Percentiles rank a stretch among this genome's conserved stretches.
Evolutionary conservation across 176 grass and related monocot species (phyloP).

Genomic region (Areca catechu): DNA sequence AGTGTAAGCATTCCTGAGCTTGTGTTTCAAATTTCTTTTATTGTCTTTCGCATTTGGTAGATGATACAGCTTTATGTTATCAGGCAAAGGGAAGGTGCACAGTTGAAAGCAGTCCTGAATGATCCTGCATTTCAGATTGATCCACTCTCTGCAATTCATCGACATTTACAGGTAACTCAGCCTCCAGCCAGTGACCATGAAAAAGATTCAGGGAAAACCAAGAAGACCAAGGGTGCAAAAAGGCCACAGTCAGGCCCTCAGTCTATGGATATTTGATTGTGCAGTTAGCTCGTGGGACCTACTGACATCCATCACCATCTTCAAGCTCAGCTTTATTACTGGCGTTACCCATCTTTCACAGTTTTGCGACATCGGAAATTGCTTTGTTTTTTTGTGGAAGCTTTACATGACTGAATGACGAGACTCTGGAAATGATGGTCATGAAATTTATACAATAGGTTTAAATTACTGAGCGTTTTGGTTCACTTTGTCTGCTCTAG

Average conservation of each 20-base stretch:
- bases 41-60: neutral
- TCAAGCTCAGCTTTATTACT: too few relatives aligned
- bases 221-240: constrained; percentile 26
- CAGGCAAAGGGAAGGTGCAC: constrained; percentile 44
- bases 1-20: constrained; percentile 38
- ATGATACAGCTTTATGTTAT: neutral
- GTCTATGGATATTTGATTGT: constrained; percentile 24
- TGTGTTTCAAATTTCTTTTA: neutral
- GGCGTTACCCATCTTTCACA: too few relatives aligned
- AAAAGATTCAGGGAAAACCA: constrained; percentile 8
- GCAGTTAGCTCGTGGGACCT: constrained; percentile 16
- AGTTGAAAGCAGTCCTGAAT: constrained; percentile 36
- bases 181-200: constrained; percentile 20
- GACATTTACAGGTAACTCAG: constrained; percentile 44
- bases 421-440: too few relatives aligned
- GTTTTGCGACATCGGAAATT: too few relatives aligned
- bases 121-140: constrained; percentile 33
- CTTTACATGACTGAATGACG: too few relatives aligned
- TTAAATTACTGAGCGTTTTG: too few relatives aligned
- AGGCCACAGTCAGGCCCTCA: constrained; percentile 18
- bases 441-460: too few relatives aligned
- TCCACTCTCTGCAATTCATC: constrained; percentile 45
- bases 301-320: neutral
- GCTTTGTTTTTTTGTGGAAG: too few relatives aligned
- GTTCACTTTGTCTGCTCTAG: too few relatives aligned